phyloP scores from a whole-genome alignment of 2,329 filamentous ascomycete genomes.

The Alternaria sp. region DNA sequence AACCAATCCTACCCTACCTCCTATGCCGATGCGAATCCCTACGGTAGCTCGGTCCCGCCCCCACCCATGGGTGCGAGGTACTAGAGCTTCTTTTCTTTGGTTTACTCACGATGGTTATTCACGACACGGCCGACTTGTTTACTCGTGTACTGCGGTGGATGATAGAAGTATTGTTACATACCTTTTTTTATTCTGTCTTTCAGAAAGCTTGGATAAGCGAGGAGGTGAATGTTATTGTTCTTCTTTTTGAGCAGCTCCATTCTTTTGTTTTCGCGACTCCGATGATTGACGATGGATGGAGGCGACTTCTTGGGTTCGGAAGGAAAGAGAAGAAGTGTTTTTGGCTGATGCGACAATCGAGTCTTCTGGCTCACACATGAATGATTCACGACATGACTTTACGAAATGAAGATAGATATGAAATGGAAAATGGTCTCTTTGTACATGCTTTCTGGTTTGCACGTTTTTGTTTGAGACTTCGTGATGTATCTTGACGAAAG shows the following conservation, averaged over 20 bases:
- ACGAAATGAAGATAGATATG: slow-evolving; percentile 10
- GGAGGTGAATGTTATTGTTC: neutral
- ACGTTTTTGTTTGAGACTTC: neutral
- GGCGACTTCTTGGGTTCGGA: neutral
- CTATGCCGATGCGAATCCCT: slow-evolving; percentile 56
- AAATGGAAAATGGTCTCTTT: slow-evolving; percentile 1
- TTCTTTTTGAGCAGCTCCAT: neutral
- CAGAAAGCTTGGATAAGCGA: neutral
- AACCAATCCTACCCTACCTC: slow-evolving; percentile 39
- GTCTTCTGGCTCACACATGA: slow-evolving; percentile 14
- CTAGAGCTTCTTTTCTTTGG: slow-evolving; percentile 19
- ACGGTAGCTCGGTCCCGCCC: slow-evolving; percentile 47
- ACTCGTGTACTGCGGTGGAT: neutral
- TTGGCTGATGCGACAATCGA: neutral
- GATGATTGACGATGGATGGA: neutral
- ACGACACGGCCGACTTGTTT: neutral
- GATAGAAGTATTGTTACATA: slow-evolving; percentile 3
- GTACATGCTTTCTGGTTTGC: neutral
- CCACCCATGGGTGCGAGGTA: slow-evolving; percentile 49
- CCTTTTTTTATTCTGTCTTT: neutral
- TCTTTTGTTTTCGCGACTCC: neutral
- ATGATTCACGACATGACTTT: slow-evolving; percentile 14
- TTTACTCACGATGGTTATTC: neutral
- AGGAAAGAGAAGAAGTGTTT: neutral
- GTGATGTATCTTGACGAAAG: neutral